A percentile compares a stretch with the other conserved stretches of the same genome.
These are phyloP conservation scores for Chlamydomonas incerta DNA, from an alignment of 139 green algal genomes.

Conservation along the genomic window DNA sequence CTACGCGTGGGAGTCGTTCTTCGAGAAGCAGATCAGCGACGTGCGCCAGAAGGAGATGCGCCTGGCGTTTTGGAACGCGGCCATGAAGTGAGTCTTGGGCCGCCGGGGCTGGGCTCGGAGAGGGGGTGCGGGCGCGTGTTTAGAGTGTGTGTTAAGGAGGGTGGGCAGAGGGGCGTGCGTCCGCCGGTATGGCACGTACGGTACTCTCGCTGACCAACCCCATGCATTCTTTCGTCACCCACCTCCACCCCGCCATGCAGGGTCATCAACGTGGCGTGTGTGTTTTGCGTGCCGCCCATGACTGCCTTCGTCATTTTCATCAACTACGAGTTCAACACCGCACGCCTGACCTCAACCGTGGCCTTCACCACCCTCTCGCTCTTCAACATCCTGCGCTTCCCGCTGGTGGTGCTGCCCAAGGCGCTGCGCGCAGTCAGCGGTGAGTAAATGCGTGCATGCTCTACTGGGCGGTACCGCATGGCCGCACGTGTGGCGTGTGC, in stretches of 20 bases:
- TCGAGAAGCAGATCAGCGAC: conserved; percentile 55
- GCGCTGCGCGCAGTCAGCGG: conserved; percentile 68
- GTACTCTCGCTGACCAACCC: too few species aligned
- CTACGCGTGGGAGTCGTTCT: conserved; percentile 77
- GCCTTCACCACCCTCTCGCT: conserved; percentile 83
- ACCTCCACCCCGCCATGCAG: too few species aligned
- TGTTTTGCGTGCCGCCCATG: conserved; percentile 65
- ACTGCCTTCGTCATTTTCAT: conserved; percentile 68
- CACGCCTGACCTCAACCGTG: conserved; percentile 46
- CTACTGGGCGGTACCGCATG: too few species aligned
- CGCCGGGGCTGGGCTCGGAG: too few species aligned
- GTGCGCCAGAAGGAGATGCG: conserved; percentile 56
- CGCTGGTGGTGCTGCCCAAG: conserved; percentile 83
- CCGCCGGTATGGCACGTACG: too few species aligned
- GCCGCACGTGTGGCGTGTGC: too few species aligned
- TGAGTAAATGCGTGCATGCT: too few species aligned
- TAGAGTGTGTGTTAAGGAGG: too few species aligned
- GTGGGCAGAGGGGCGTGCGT: too few species aligned
- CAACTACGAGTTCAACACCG: conserved; percentile 63
- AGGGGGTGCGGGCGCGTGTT: too few species aligned
- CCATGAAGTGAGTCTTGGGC: conserved; percentile 49
- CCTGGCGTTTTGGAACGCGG: conserved; percentile 57
- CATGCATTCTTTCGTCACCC: too few species aligned
- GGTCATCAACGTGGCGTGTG: conserved; percentile 71
- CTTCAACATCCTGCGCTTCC: conserved; percentile 87